Evolutionary conservation across 2,329 filamentous ascomycete genomes (phyloP), one percentile per base, ranked within the genome.

Genomic region (Calcarisporium arbuscula): DNA sequence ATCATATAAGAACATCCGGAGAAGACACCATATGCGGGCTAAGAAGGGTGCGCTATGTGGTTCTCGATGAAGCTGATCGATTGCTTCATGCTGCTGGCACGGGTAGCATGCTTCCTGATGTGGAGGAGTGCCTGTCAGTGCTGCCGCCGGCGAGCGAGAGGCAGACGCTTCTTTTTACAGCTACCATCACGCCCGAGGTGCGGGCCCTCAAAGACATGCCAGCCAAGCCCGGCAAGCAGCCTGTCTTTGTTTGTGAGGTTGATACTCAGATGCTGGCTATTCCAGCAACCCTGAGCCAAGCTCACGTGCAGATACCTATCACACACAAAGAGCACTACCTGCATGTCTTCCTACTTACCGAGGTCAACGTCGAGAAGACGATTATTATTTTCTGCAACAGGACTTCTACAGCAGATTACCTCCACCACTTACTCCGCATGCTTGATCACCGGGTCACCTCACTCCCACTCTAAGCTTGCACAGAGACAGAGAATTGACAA

Each of bases 151-250:
- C 86, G 5, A 64, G 73, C 2, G 70, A 86, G 52, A 77, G 92
- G n/a, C 89, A 98, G 59, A 98, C 90, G 1, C 76, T 94, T 12
- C 75, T 98, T 4, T 98, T 98, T 64, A 98, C 92, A 8, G 92
- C 92, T 12, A 98, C 92, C 2, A 80, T 98, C 28, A 96, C 92
- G 0, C 80, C 86, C 4, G 90, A 96, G 64, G 88, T 98, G 5
- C 78, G 86, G 32, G 85, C 86, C 3, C 64, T 96, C 39, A 92
- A 94, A 59, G 75, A 83, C 39, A 76, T 85, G 64, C 81, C 86
- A 8, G 68, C 76, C 25, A 71, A 78, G 28, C 70, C 77, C 2
- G 78, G 77, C 34, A 82, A 85, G 42, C 78, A 77, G 33, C 82
- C 86, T 2, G 80, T 94, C 23, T 95, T 90, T 59, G 77, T 96